These are phyloP conservation scores for Bjerkandera adusta DNA, from an alignment of 1,284 basidiomycete genomes.

Conservation along the genomic window DNA sequence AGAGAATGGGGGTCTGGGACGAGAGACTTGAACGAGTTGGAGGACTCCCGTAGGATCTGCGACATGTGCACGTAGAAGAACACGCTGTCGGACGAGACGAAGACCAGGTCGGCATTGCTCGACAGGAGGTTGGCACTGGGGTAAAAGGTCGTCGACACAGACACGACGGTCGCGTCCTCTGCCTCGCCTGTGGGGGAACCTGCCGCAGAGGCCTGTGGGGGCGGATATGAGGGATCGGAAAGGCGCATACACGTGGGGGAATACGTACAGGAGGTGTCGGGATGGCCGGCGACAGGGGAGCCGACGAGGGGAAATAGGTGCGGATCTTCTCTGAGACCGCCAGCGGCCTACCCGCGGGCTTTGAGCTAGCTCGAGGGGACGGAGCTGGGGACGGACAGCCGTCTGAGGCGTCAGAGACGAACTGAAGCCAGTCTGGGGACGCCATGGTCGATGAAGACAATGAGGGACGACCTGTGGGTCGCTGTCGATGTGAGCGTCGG, in stretches of 20 bases:
- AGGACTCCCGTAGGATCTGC: constrained; percentile 34
- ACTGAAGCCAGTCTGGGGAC: constrained; percentile 59
- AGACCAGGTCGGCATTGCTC: constrained; percentile 54
- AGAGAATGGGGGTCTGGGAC: constrained; percentile 22
- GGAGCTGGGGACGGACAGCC: constrained; percentile 36
- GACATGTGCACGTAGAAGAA: constrained; percentile 53
- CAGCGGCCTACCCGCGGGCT: not conserved
- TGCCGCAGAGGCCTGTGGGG: not conserved
- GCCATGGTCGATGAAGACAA: constrained; percentile 31
- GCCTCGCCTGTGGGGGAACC: constrained; percentile 35
- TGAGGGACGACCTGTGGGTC: too few relatives aligned
- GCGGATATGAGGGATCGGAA: not conserved
- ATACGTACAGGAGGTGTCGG: constrained; percentile 65
- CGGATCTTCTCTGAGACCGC: constrained; percentile 27
- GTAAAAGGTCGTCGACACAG: constrained; percentile 77
- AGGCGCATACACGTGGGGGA: not conserved
- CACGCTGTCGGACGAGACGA: constrained; percentile 70
- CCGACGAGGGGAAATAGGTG: constrained; percentile 18
- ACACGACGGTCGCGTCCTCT: constrained; percentile 47
- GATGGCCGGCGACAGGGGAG: constrained; percentile 38
- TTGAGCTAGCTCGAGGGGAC: too few relatives aligned
- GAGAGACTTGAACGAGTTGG: constrained; percentile 36
- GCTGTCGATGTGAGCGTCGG: too few relatives aligned
- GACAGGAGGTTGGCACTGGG: constrained; percentile 59
- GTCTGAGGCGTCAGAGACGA: constrained; percentile 43